Base-by-base conservation (phyloP, 225 moss, liverwort and hornwort genomes). In the Asterella californica region DNA sequence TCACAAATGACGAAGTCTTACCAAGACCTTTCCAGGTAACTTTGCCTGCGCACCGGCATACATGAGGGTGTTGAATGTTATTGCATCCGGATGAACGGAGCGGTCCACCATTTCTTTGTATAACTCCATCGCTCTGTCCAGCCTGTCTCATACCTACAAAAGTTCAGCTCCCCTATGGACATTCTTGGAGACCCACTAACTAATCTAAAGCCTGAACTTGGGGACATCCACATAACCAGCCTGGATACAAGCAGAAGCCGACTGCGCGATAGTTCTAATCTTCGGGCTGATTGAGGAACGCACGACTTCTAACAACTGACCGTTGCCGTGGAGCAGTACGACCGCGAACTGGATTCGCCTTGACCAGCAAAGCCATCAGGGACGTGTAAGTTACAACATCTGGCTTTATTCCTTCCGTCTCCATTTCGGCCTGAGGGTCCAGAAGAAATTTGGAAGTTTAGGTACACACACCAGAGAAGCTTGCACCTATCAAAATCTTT, bases 371-470 rank as follows among this genome's bases (percentile, higher is more conserved):
- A 19, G 93, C 91, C 92, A 95, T 91, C 67, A 95, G 83, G 83
- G 95, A 93, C 32, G 93, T 93, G 73, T 93, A 95, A 25, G 93
- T 95, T 76, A 95, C 95, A 75, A 95, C 93, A 85, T 95, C 93
- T 46, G 95, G 92, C 70, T 87, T 90, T 33, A 88, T 49, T 80
- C 87, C 91, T 69, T 86, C 84, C 83, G 81, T 85, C 86, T 93
- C 95, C 95, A 95, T 95, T 85, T 95, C 93, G 53, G 83, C 84
- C 95, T 95, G 89, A 29, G 46, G 7, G n/a, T 70, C 34, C 36
- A 70, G 6, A 42, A 42, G 42, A 42, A 3, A 42, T 65, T 65
- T 4, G 2, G 27, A 57, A 65, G 17, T 65, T n/a, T 2, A 65
- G 65, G 1, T 29, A n/a, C 32, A 67, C 27, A 7, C 33, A 67